phyloP scores from a whole-genome alignment of 192 early-diverging fungal species.

The Podila clonocystis region DNA sequence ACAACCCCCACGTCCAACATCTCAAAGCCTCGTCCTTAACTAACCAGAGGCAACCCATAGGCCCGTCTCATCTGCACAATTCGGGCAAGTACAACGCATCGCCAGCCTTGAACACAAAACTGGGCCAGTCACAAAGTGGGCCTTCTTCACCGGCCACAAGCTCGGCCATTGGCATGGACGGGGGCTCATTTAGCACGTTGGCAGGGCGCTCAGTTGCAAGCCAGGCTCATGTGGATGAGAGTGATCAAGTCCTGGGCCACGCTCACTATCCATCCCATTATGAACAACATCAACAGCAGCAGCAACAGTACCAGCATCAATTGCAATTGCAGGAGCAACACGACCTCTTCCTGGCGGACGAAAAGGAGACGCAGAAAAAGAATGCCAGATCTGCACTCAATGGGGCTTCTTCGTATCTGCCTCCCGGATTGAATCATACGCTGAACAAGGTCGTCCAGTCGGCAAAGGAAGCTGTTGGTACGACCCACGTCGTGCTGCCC shows the following conservation, averaged over 20 bases:
- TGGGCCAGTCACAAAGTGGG: conserved; percentile 1
- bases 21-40: conserved; percentile 4
- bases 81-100: background rate
- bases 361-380: conserved; percentile 36
- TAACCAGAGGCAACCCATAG: background rate
- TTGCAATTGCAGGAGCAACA: conserved; percentile 15
- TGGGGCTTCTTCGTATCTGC: conserved; percentile 25
- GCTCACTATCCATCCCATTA: conserved; percentile 2
- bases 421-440: conserved; percentile 23
- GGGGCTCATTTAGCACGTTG: conserved; percentile 7
- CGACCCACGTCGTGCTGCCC: conserved; percentile 20
- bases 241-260: background rate
- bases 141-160: background rate
- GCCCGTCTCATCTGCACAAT: too few species aligned
- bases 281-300: conserved; percentile 9
- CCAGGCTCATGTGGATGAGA: background rate
- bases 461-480: conserved; percentile 27
- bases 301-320: conserved; percentile 17
- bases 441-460: conserved; percentile 41
- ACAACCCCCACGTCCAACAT: background rate
- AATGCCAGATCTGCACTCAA: conserved; percentile 29
- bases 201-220: conserved; percentile 16
- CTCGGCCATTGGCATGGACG: too few species aligned
- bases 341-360: conserved; percentile 18
- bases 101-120: conserved; percentile 14